Evolutionary conservation across 2,329 filamentous ascomycete species (phyloP).

Genomic region (Alternaria brassicae): DNA sequence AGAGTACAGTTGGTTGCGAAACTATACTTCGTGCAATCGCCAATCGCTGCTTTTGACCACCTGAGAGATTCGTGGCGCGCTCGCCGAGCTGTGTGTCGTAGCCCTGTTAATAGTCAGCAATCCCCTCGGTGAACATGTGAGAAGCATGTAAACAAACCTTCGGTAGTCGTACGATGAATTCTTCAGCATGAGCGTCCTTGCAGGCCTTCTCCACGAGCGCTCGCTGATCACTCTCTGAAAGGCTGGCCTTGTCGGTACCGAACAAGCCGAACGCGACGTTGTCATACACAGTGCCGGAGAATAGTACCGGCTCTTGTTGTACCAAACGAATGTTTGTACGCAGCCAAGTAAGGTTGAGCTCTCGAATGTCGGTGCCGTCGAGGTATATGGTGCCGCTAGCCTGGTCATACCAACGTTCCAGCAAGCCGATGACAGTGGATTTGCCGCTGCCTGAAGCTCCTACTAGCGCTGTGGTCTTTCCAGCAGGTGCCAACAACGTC

Average conservation of each 20-base stretch:
- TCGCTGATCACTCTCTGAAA: slow-evolving; percentile 64
- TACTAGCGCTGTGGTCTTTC: slow-evolving; percentile 90
- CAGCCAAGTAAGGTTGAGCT: slow-evolving; percentile 86
- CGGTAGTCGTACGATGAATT: slow-evolving; percentile 76
- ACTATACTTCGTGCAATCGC: slow-evolving; percentile 90
- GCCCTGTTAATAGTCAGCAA: slow-evolving; percentile 66
- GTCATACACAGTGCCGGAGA: slow-evolving; percentile 83
- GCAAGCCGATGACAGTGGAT: slow-evolving; percentile 81
- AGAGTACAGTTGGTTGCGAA: slow-evolving; percentile 84
- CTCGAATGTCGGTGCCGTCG: slow-evolving; percentile 68
- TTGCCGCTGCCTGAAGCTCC: slow-evolving; percentile 95
- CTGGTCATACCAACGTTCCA: slow-evolving; percentile 63
- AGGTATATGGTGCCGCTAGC: slow-evolving; percentile 33
- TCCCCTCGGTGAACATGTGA: background rate
- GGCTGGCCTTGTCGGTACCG: slow-evolving; percentile 65
- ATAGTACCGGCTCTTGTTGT: slow-evolving; percentile 89
- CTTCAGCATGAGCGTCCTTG: slow-evolving; percentile 91
- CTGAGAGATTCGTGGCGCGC: slow-evolving; percentile 86
- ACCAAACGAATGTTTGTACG: slow-evolving; percentile 91
- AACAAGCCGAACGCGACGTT: slow-evolving; percentile 88
- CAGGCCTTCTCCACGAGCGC: slow-evolving; percentile 79
- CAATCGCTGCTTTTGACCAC: slow-evolving; percentile 95
- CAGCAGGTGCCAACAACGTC: slow-evolving; percentile 78
- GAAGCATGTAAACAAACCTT: slow-evolving; percentile 31
- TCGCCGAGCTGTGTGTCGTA: slow-evolving; percentile 95